phyloP scores from a whole-genome alignment of 257 asterid genomes.

The Solanum neorickii region DNA sequence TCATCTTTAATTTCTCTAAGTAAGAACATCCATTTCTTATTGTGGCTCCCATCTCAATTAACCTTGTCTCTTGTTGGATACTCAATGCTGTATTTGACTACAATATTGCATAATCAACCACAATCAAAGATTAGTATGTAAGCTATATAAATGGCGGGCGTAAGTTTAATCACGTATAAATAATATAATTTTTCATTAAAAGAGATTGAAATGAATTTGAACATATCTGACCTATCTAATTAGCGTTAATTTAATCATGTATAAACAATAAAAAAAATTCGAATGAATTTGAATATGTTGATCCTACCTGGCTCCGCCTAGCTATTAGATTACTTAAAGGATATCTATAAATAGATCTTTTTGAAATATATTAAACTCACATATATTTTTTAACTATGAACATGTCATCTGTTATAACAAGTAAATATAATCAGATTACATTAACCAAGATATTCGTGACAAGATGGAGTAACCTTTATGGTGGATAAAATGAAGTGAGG shows the following conservation, averaged over 20 bases:
- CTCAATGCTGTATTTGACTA: slow-evolving; percentile 35
- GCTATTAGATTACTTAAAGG: accelerated
- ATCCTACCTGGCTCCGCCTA: background rate
- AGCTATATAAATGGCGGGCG: background rate
- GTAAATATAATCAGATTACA: background rate
- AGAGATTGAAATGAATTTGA: background rate
- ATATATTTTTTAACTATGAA: background rate
- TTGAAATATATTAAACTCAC: background rate
- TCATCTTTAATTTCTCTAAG: slow-evolving; percentile 16
- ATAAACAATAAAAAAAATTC: too few relatives aligned
- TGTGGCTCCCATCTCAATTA: slow-evolving; percentile 43
- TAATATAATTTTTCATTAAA: background rate
- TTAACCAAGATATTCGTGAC: background rate
- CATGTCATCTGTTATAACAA: background rate
- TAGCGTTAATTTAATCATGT: too few relatives aligned
- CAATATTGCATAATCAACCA: background rate
- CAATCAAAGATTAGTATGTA: background rate
- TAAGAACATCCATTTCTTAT: slow-evolving; percentile 23
- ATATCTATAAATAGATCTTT: background rate
- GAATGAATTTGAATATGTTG: too few relatives aligned
- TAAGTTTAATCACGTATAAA: background rate
- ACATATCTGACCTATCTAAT: too few relatives aligned
- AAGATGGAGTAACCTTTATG: background rate
- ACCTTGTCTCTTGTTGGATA: slow-evolving; percentile 21
- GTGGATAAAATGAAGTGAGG: too few relatives aligned